Base-by-base conservation (phyloP, 495 filamentous ascomycete genomes). In the Thermothielavioides terrestris region DNA sequence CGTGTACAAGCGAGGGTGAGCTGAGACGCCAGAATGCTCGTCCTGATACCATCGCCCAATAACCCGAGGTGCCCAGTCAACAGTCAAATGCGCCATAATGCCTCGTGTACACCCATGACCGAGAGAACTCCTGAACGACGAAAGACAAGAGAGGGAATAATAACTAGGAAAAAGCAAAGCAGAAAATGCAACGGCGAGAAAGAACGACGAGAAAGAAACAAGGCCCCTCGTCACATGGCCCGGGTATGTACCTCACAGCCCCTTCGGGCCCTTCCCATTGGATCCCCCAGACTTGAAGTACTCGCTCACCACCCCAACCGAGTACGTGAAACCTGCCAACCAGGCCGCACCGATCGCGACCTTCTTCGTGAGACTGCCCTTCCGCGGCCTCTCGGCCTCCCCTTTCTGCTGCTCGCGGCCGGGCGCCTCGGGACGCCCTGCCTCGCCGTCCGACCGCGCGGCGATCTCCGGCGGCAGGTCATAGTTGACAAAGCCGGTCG, bases 271-370 rank as follows among this genome's bases (percentile, higher is more conserved):
- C 47, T 52, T 63, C 2, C 79, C 80, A 47, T 80, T 77, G 1
- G 40, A 9, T 0, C 79, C 80, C 1, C 81, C 80, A 3, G 76
- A 81, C 41, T 68, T 71, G 60, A 88, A 81, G 48, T 77, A 82
- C 58, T 90, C 83, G 5, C 68, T 66, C 12, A 82, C 74, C n/a
- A 84, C 83, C 3, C 83, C 84, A 34, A 87, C 58, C 3, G 78
- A 78, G 67, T 88, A 90, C 22, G 77, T 80, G 18, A 77, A 71
- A 15, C 73, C 82, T 4, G 76, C 85, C 0, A 81, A 75, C 60
- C 76, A 79, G 0, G 64, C 69, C 3, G 80, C 80, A 9, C 77
- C 75, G n/a, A 82, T 52, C 0, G 81, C 38, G 46, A 83, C 65
- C 21, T 75, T 66, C 62, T 72, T 79, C 3, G 73, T 54, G 12